Base-by-base conservation (phyloP, 345 rosid species). In the Excoecaria cochinchinensis region DNA sequence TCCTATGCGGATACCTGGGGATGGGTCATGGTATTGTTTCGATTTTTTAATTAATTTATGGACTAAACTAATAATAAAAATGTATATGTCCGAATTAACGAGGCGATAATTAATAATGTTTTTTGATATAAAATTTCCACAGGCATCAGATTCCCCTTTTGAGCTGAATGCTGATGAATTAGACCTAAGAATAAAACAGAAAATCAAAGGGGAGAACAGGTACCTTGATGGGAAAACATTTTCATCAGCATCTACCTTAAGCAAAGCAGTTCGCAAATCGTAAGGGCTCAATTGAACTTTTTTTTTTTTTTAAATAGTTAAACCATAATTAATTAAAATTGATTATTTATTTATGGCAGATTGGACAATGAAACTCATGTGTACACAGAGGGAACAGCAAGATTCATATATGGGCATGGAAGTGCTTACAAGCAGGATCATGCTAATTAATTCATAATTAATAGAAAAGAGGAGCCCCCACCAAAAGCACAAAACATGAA, bases 1-100 rank as follows among this genome's bases (percentile, higher is more conserved):
- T 89, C 91, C 46, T 89, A 52, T 78, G 93, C 93, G 78, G 93
- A 89, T 75, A 86, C 90, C 13, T 89, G 93, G 91, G 93, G 93
- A 78, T 89, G 93, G 93, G 77, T 89, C 77, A 87, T 89, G 93
- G 93, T 88, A 86, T 52, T 40, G 1, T 31, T 0, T 31, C 31
- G 31, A 31, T 31, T 31, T 31, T 31, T 31, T 31, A 31, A 31
- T 31, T 31, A 31, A 31, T 31, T 31, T 31, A 31, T 31, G 31
- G 2, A 31, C 31, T 31, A 31, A 31, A 31, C 31, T 31, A n/a
- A n/a, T n/a, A n/a, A n/a, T n/a, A n/a, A n/a, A n/a, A n/a, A n/a
- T n/a, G n/a, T n/a, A n/a, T n/a, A n/a, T n/a, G n/a, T n/a, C n/a
- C n/a, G n/a, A n/a, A n/a, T n/a, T n/a, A n/a, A n/a, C n/a, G n/a